Evolutionary conservation across 2,329 filamentous ascomycete species (phyloP), one percentile per base, ranked within the genome.

Genomic region (Colletotrichum ledebouriae): DNA sequence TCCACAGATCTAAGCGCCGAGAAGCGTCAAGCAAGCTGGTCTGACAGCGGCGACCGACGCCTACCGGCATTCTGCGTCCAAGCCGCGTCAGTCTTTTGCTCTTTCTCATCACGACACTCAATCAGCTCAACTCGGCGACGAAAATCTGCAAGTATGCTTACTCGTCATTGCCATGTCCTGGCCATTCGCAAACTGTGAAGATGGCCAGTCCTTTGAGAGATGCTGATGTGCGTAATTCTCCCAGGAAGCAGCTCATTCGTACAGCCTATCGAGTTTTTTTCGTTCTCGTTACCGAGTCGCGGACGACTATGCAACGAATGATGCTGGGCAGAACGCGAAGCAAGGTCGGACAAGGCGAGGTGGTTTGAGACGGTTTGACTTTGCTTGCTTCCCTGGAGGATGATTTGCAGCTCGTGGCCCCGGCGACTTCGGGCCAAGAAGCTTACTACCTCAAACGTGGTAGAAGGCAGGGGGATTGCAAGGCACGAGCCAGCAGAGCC

Each of bases 361-460:
- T 25, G 41, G 65, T 65, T 64, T 59, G 65, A 59, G 53, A 33
- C 22, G 46, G 55, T 59, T 68, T 59, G 65, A 59, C 65, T 50
- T 55, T 52, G 17, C 41, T 61, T 17, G 42, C 34, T 46, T 52
- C 60, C 53, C 42, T 49, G 29, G 17, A 41, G n/a, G 34, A 42
- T 63, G 60, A 59, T 55, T 59, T 59, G 60, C 65, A 68, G 60
- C 55, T 55, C 13, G 15, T 25, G 47, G 39, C 41, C 55, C 34
- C 20, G 20, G 47, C 25, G 22, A 22, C 29, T 39, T 58, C 29
- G 55, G 46, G 39, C 41, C 22, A 53, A 44, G 59, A 67, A 64
- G 64, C 55, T 67, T 67, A 46, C 52, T 41, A 12, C 39, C 29
- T 67, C 59, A 59, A 65, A 68, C 65, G n/a, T 37, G 65, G 47